Percentiles rank a stretch among this genome's conserved stretches.
Conservation (phyloP, 768 basidiomycete species). For the Pleurotus pulmonarius region DNA sequence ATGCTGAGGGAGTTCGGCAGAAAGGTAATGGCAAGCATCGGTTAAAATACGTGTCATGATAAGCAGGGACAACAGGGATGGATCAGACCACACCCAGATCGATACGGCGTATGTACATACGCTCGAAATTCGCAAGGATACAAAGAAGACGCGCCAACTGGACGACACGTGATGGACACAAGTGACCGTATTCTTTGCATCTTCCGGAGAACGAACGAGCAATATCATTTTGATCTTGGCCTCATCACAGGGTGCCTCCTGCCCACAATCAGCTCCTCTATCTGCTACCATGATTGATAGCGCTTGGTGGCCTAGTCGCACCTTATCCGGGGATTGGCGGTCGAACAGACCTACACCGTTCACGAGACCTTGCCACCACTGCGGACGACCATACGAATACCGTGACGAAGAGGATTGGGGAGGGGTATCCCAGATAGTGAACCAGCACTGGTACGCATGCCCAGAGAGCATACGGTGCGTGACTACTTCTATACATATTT, state of each 20-base stretch:
- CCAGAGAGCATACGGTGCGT: conserved; percentile 13
- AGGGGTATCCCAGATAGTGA: conserved; percentile 6
- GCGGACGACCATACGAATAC: conserved; percentile 8
- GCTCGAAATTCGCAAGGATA: conserved; percentile 3
- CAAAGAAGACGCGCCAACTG: background rate
- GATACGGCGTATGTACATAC: background rate
- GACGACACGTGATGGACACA: conserved; percentile 5
- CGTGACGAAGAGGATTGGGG: conserved; percentile 7
- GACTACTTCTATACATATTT: conserved; percentile 2
- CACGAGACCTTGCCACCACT: conserved; percentile 8
- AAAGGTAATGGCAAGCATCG: background rate
- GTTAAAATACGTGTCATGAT: conserved; percentile 1
- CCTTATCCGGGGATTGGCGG: conserved; percentile 7
- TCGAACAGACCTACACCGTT: conserved; percentile 7
- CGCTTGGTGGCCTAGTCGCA: conserved; percentile 9
- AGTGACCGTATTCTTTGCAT: conserved; percentile 3
- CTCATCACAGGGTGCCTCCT: conserved; percentile 4
- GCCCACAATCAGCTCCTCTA: conserved; percentile 6
- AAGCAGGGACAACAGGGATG: background rate
- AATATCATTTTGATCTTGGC: conserved; percentile 8
- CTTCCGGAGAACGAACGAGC: conserved; percentile 8
- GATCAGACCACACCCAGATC: background rate
- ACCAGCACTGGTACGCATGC: conserved; percentile 10
- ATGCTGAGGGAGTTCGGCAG: too few relatives aligned
- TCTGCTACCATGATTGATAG: conserved; percentile 9